Evolutionary conservation across 2,329 filamentous ascomycete genomes (phyloP), one percentile per base, ranked within the genome.

Genomic region (Diaporthe sp.): DNA sequence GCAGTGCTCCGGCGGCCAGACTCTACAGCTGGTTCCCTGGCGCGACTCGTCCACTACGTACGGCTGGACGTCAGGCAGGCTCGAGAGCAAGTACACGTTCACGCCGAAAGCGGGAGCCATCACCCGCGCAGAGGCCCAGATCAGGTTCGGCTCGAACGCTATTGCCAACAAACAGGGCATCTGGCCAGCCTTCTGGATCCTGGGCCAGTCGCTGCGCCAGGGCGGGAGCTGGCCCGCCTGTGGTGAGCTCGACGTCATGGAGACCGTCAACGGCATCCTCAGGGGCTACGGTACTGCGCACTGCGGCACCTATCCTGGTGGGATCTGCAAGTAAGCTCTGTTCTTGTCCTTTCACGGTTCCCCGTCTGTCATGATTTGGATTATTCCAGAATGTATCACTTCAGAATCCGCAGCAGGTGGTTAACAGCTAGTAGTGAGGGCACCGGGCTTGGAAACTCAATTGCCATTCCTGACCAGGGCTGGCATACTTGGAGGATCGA

Each of bases 161-260:
- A 75, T 80, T 22, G 77, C 77, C 42, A 82, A 84, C 67, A 88
- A 88, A 82, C 83, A 87, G 78, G 88, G 88, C 17, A 83, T 89
- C 77, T 90, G 88, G 88, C 88, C 88, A 3, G 88, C 88, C 4
- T 90, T 89, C 79, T 90, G 88, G 88, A 81, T 88, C 72, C 84
- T 89, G 1, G 88, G 88, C 15, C 83, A 87, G 75, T 82, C 86
- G 22, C 82, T 89, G 70, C 85, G 87, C 9, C 80, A 83, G 76
- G 87, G 87, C 17, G 86, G 84, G 3, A 76, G 78, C 28, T 90
- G 88, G 88, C 88, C 88, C 0, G 81, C 80, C 10, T 88, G 87
- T 78, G 88, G 88, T 37, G 88, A 90, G 83, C 81, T 90, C 61
- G 88, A 90, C 78, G 84, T 88, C 75, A 83, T 89, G 71, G 88